Conservation (phyloP, 305 asterid genomes). For the Fraxinus greggii region DNA sequence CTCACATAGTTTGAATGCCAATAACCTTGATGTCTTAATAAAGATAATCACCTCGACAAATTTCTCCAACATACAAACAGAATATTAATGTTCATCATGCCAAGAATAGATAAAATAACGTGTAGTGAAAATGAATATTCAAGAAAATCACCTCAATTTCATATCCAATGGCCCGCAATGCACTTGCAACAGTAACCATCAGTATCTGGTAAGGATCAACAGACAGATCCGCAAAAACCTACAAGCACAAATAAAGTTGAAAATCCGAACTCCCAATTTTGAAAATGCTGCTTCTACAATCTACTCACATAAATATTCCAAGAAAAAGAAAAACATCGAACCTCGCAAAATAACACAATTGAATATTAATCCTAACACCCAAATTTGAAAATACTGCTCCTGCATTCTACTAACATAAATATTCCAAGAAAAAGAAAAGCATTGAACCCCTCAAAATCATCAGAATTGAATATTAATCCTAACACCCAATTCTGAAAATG, state of each 20-base stretch:
- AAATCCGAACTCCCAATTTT: conserved; percentile 9
- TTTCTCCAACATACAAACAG: not conserved
- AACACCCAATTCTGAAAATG: not conserved
- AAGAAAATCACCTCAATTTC: conserved; percentile 62
- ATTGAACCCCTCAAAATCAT: not conserved
- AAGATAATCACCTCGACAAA: not conserved
- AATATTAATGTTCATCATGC: not conserved
- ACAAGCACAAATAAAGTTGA: conserved; percentile 26
- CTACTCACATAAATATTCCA: not conserved
- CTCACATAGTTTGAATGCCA: not conserved
- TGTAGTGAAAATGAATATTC: not conserved
- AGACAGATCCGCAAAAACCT: conserved; percentile 71
- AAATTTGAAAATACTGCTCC: conserved; percentile 20
- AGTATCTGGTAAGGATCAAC: conserved; percentile 72
- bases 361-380: conserved; percentile 10
- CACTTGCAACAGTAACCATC: conserved; percentile 62
- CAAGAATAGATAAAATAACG: not conserved
- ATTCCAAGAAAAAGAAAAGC: not conserved
- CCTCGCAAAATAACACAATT: not conserved
- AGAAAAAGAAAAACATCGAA: not conserved
- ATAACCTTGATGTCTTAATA: not conserved
- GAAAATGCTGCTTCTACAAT: conserved; percentile 23
- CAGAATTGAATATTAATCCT: not conserved
- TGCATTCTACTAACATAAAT: conserved; percentile 11
- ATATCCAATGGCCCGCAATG: conserved; percentile 59